A percentile compares a stretch with the other conserved stretches of the same genome.
phyloP scores from a whole-genome alignment of 2,329 filamentous ascomycete species.

The Emmonsiellopsis sp. region DNA sequence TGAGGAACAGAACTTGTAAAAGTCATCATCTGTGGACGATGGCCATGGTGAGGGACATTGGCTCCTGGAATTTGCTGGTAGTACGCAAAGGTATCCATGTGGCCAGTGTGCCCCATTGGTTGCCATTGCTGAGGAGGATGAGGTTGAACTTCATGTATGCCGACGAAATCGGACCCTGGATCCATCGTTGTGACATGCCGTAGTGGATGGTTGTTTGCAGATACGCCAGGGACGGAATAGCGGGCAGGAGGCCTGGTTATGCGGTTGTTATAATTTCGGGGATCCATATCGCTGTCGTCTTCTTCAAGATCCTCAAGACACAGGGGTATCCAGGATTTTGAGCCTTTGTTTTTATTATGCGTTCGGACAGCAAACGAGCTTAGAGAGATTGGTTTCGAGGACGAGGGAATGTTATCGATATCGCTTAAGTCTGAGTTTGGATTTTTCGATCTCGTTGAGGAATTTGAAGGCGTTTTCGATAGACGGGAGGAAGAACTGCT shows the following conservation, averaged over 20 bases:
- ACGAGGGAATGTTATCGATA: not conserved
- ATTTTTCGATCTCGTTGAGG: not conserved
- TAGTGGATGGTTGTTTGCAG: conserved; percentile 5
- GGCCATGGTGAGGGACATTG: not conserved
- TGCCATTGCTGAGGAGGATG: not conserved
- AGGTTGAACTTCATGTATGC: not conserved
- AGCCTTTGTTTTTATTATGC: conserved; percentile 12
- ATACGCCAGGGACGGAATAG: not conserved
- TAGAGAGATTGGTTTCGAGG: conserved; percentile 4
- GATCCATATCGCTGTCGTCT: conserved; percentile 3
- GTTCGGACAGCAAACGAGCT: conserved; percentile 1
- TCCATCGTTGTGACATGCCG: conserved; percentile 8
- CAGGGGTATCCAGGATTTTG: conserved; percentile 14
- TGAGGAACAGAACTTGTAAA: not conserved
- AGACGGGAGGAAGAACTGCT: not conserved
- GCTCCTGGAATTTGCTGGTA: not conserved
- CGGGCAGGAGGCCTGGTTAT: conserved; percentile 6
- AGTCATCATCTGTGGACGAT: not conserved
- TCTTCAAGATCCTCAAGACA: conserved; percentile 6
- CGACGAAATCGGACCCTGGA: not conserved
- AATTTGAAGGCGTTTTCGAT: not conserved
- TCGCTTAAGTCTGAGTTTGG: conserved; percentile 5
- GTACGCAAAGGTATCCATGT: not conserved
- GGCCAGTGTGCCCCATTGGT: not conserved
- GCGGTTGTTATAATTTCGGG: conserved; percentile 5